These are phyloP conservation scores for Calonectria montana DNA, from an alignment of 2,329 filamentous ascomycete genomes.

Conservation along the genomic window DNA sequence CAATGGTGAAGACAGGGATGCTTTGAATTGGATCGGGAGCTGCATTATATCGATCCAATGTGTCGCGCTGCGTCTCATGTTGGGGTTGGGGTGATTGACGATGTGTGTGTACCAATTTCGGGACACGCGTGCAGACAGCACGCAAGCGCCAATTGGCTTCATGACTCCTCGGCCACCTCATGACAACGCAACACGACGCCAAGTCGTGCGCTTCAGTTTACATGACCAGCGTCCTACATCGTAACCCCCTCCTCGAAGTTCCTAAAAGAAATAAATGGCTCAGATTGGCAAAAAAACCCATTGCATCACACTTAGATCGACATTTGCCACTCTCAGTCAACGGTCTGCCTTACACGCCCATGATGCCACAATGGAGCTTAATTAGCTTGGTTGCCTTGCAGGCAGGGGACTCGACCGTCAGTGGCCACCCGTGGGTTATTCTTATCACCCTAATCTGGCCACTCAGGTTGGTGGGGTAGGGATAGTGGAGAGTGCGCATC, in stretches of 20 bases:
- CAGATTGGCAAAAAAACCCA: neutral
- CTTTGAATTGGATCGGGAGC: too few relatives aligned
- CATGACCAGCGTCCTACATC: neutral
- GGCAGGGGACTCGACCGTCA: neutral
- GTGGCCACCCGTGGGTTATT: neutral
- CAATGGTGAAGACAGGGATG: neutral
- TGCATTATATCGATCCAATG: neutral
- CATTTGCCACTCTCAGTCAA: neutral
- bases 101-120: neutral
- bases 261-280: neutral
- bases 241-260: neutral
- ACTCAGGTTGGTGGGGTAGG: neutral
- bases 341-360: constrained; percentile 7
- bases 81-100: neutral
- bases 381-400: constrained; percentile 1
- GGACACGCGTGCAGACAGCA: neutral
- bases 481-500: neutral
- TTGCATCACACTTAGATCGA: neutral
- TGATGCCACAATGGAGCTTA: neutral
- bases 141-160: neutral
- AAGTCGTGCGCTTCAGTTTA: neutral
- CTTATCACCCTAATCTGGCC: neutral
- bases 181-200: neutral
- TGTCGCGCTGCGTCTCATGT: neutral
- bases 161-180: neutral